Conservation (phyloP, 2,329 filamentous ascomycete species). For the Pyricularia sp. region DNA sequence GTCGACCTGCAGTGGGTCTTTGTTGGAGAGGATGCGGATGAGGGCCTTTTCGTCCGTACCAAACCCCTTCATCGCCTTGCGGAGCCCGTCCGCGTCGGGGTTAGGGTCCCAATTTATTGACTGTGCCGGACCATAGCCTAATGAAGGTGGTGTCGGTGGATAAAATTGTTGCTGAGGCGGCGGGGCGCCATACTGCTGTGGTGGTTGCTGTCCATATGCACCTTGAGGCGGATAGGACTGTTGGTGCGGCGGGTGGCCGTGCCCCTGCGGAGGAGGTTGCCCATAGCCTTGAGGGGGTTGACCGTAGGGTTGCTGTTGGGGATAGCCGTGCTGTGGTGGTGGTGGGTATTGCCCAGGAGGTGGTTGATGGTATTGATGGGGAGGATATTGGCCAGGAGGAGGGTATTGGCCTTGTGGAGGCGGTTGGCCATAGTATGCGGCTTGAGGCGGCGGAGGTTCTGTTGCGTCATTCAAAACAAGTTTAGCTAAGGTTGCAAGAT, state of each 20-base stretch:
- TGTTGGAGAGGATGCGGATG: slow-evolving; percentile 58
- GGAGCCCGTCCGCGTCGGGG: slow-evolving; percentile 60
- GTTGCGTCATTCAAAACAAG: not conserved
- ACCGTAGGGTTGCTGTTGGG: slow-evolving; percentile 12
- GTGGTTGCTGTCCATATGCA: slow-evolving; percentile 20
- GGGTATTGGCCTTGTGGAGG: slow-evolving; percentile 14
- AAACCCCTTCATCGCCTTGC: slow-evolving; percentile 82
- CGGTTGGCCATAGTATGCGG: slow-evolving; percentile 16
- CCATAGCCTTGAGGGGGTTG: slow-evolving; percentile 22
- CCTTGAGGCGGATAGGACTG: slow-evolving; percentile 6
- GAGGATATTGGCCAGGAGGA: slow-evolving; percentile 17
- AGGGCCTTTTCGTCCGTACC: slow-evolving; percentile 78
- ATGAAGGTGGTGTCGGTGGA: slow-evolving; percentile 55
- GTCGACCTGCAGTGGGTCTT: slow-evolving; percentile 71
- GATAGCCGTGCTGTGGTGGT: slow-evolving; percentile 24
- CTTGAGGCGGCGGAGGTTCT: slow-evolving; percentile 13
- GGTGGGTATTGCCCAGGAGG: slow-evolving; percentile 26
- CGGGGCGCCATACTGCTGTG: slow-evolving; percentile 22
- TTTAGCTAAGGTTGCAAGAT: not conserved
- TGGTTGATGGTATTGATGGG: slow-evolving; percentile 25
- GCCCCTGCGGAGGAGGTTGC: slow-evolving; percentile 16
- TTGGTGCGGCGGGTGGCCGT: slow-evolving; percentile 20
- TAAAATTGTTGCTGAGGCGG: slow-evolving; percentile 17
- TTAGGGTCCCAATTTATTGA: slow-evolving; percentile 60
- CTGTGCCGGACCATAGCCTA: slow-evolving; percentile 67